Base-by-base conservation (phyloP, 2,329 filamentous ascomycete species). In the Colletotrichum spinosum region DNA sequence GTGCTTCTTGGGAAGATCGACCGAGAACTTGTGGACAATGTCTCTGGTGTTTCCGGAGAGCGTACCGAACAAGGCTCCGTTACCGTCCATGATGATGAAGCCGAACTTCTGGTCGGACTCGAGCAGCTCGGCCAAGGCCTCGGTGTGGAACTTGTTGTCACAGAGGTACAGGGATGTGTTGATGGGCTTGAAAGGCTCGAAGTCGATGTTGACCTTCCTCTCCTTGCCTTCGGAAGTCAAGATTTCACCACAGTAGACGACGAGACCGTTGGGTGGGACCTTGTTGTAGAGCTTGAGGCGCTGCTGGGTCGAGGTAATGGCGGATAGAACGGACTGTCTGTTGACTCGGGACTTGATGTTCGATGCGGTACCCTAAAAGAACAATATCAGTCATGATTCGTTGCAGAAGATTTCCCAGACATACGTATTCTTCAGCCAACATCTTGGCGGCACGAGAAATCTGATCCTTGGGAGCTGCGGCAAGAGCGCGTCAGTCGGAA, bases 301-400 rank as follows among this genome's bases (percentile, higher is more conserved):
- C 85, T 99, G 96, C 83, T 99, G 97, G 73, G 96, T 99, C 68
- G 96, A 99, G 57, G 96, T 99, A 75, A 99, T 99, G 79, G 96
- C 96, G 42, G 95, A 98, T 72, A 99, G 86, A 72, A 99, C 96
- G 56, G 96, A 99, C 77, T 98, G 92, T 81, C 96, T 90, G 83
- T 99, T 99, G 84, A 99, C 96, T 77, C 96, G 94, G 66, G 96
- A 99, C 83, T 99, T 99, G 86, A 99, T 99, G 84, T 99, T 99
- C 74, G 94, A 97, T 67, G 96, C 97, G 66, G 96, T 99, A 78
- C 96, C 96, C 93, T 96, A 71, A 42, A 25, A 46, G 10, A 67
- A 41, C 35, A n/a, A 39, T 17, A 54, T 77, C 72, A 76, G 73
- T 65, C 61, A 57, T 57, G 68, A 44, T 71, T 70, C 51, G 37